Conservation (phyloP, 495 filamentous ascomycete genomes). For the Daldinia loculata region DNA sequence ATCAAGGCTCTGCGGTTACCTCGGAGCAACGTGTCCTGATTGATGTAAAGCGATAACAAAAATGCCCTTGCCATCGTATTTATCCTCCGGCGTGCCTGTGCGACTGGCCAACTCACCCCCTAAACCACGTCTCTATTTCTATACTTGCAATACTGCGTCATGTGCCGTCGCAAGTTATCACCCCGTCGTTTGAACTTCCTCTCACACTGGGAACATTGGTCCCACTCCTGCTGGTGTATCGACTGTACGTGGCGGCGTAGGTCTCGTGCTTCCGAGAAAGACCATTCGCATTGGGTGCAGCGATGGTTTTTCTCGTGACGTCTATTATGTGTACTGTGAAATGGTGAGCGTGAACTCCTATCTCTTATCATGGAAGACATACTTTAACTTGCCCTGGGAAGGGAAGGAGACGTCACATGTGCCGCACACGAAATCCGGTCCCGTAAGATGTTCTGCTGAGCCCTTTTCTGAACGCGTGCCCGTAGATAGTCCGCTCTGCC, state of each 20-base stretch:
- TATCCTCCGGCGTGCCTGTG: neutral
- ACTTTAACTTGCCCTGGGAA: conserved; percentile 19
- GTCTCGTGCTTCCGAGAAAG: conserved; percentile 22
- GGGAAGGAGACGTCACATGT: neutral
- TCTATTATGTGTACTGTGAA: neutral
- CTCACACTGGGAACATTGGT: conserved; percentile 15
- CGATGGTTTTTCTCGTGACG: conserved; percentile 15
- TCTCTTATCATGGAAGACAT: neutral
- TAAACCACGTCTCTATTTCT: neutral
- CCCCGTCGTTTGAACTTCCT: conserved; percentile 9
- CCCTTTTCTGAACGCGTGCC: neutral
- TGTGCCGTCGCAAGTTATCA: conserved; percentile 26
- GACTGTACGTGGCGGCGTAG: conserved; percentile 27
- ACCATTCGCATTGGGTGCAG: conserved; percentile 9
- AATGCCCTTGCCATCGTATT: neutral
- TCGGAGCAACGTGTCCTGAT: neutral
- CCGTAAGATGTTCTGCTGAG: neutral
- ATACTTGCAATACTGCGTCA: conserved; percentile 16
- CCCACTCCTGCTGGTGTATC: conserved; percentile 9
- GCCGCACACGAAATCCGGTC: neutral
- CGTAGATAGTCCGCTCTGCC: neutral
- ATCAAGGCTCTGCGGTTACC: neutral
- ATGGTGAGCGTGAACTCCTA: neutral
- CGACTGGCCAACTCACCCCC: neutral
- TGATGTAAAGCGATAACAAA: neutral